Percentiles rank a stretch among this genome's conserved stretches.
These are phyloP conservation scores for Tolypocladium cylindrosporum DNA, from an alignment of 2,329 filamentous ascomycete species.

Conservation along the genomic window DNA sequence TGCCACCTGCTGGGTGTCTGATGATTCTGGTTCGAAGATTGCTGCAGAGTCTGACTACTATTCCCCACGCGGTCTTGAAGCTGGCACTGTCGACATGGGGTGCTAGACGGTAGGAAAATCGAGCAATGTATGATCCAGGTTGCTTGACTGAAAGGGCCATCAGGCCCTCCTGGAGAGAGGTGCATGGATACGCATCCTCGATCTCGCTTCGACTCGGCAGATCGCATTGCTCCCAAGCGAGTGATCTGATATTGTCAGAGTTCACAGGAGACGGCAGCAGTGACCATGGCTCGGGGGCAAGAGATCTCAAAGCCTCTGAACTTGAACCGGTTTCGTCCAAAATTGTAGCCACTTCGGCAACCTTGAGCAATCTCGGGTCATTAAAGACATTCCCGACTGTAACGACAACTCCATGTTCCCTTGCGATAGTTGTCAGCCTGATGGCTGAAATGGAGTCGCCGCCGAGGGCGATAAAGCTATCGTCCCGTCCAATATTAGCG, in stretches of 20 bases:
- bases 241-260: neutral
- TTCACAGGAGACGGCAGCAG: neutral
- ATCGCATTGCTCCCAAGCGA: neutral
- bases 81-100: slow-evolving; percentile 7
- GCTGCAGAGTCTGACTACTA: neutral
- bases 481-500: neutral
- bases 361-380: neutral
- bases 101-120: slow-evolving; percentile 13
- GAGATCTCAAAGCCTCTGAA: neutral
- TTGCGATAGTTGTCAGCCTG: neutral
- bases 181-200: slow-evolving; percentile 28
- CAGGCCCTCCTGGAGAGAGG: slow-evolving; percentile 28
- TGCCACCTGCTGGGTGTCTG: neutral
- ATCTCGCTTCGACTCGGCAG: slow-evolving; percentile 3
- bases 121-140: slow-evolving; percentile 25
- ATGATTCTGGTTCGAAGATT: slow-evolving; percentile 4
- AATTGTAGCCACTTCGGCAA: neutral
- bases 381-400: neutral
- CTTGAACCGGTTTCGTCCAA: neutral
- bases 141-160: slow-evolving; percentile 24
- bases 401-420: neutral
- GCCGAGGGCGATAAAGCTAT: neutral
- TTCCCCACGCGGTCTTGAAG: slow-evolving; percentile 19
- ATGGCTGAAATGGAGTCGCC: slow-evolving; percentile 12
- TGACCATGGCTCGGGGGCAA: neutral